These are phyloP conservation scores for Populus pruinosa DNA, from an alignment of 345 rosid species.

Conservation along the genomic window DNA sequence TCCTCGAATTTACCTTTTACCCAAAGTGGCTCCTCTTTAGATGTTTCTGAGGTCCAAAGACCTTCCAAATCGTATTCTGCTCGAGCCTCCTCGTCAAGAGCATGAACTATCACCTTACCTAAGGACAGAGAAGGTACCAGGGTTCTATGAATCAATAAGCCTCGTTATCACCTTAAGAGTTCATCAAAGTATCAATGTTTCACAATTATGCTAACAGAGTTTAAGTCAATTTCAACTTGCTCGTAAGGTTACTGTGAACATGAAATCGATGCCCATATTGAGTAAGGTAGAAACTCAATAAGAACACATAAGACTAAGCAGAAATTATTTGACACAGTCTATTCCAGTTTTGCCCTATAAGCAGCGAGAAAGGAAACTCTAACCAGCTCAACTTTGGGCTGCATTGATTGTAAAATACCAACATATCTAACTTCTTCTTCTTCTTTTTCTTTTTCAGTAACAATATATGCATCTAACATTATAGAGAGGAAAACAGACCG, in stretches of 20 bases:
- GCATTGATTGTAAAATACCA: background rate
- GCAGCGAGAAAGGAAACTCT: background rate
- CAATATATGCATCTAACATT: background rate
- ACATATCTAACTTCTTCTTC: background rate
- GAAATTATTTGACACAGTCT: background rate
- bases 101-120: slow-evolving; percentile 85
- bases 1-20: slow-evolving; percentile 21
- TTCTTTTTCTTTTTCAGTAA: background rate
- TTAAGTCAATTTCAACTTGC: background rate
- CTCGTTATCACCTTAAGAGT: background rate
- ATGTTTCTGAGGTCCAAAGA: slow-evolving; percentile 44
- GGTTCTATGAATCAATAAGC: background rate
- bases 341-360: background rate
- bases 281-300: background rate
- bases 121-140: background rate
- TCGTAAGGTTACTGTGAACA: background rate
- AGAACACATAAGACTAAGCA: background rate
- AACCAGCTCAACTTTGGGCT: background rate
- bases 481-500: slow-evolving; percentile 41
- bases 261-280: background rate
- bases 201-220: background rate
- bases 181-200: background rate
- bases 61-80: slow-evolving; percentile 74
- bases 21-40: slow-evolving; percentile 38
- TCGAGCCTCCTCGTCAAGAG: slow-evolving; percentile 93